Conservation (phyloP, 306 rosid species). For the Acacia confusa region DNA sequence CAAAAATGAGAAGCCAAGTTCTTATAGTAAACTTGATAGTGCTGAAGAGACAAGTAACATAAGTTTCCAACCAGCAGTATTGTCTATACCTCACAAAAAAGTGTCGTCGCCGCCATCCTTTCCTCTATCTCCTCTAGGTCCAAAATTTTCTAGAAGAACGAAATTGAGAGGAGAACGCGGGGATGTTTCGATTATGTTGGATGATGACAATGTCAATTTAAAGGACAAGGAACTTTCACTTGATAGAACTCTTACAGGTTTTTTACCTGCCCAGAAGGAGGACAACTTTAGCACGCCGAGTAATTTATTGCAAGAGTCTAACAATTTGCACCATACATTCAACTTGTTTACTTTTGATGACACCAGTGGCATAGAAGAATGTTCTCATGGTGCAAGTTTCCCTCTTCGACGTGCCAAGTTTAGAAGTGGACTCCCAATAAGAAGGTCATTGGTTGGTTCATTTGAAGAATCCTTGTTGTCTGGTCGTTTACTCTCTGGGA, state of each 20-base stretch:
- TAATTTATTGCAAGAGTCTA: constrained; percentile 36
- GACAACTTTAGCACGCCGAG: constrained; percentile 24
- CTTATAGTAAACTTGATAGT: constrained; percentile 30
- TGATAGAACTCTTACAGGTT: constrained; percentile 37
- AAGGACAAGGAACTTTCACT: constrained; percentile 52
- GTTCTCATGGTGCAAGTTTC: constrained; percentile 42
- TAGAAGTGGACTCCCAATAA: constrained; percentile 45
- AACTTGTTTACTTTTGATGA: constrained; percentile 40
- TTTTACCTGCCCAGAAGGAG: constrained; percentile 38
- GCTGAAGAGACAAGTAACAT: constrained; percentile 30
- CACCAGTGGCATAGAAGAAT: constrained; percentile 34
- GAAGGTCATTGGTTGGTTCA: constrained; percentile 84
- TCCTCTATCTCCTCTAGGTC: constrained; percentile 78
- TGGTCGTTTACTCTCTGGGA: constrained; percentile 62
- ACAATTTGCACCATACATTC: constrained; percentile 40
- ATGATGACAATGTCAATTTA: constrained; percentile 38
- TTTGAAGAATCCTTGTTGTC: constrained; percentile 86
- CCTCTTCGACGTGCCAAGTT: constrained; percentile 44
- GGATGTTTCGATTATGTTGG: constrained; percentile 30
- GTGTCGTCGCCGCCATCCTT: constrained; percentile 40
- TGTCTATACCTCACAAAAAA: constrained; percentile 42
- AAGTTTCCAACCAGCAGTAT: constrained; percentile 35
- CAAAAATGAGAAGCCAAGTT: constrained; percentile 36
- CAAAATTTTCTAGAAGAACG: constrained; percentile 41
- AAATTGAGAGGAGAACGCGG: constrained; percentile 33